A percentile compares a stretch with the other conserved stretches of the same genome.
These are phyloP conservation scores for Phascolomyces articulosus DNA, from an alignment of 371 early-diverging fungal genomes.

Conservation along the genomic window DNA sequence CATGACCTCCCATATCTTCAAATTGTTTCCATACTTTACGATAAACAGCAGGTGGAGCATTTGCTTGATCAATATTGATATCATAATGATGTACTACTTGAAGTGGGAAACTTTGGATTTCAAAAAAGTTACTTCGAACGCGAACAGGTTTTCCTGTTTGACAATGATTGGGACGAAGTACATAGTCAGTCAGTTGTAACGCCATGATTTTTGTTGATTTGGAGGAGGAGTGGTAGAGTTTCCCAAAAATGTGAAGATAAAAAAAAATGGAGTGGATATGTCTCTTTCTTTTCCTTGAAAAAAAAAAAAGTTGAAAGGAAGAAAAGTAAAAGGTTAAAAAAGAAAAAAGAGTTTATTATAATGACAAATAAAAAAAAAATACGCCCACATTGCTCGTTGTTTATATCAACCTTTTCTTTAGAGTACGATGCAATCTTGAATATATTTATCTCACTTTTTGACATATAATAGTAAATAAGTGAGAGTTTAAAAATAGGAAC, in stretches of 20 bases:
- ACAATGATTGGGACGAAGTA: constrained; percentile 19
- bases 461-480: no score
- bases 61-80: constrained; percentile 16
- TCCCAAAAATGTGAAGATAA: neutral
- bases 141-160: constrained; percentile 15
- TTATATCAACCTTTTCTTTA: no score
- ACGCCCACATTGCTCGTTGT: no score
- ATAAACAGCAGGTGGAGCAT: constrained; percentile 47
- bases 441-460: no score
- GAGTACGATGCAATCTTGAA: no score
- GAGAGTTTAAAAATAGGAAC: no score
- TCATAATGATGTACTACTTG: constrained; percentile 22
- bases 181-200: constrained; percentile 23
- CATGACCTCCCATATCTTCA: constrained; percentile 27
- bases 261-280: no score
- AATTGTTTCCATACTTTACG: constrained; percentile 50
- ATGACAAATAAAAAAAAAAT: no score
- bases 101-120: constrained; percentile 19
- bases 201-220: constrained; percentile 11
- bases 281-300: no score
- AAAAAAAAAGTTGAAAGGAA: neutral
- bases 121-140: constrained; percentile 30
- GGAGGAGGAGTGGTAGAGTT: neutral
- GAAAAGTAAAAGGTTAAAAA: neutral
- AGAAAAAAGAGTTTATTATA: neutral